Conservation (phyloP, 768 basidiomycete species). For the Scleroderma bovista region DNA sequence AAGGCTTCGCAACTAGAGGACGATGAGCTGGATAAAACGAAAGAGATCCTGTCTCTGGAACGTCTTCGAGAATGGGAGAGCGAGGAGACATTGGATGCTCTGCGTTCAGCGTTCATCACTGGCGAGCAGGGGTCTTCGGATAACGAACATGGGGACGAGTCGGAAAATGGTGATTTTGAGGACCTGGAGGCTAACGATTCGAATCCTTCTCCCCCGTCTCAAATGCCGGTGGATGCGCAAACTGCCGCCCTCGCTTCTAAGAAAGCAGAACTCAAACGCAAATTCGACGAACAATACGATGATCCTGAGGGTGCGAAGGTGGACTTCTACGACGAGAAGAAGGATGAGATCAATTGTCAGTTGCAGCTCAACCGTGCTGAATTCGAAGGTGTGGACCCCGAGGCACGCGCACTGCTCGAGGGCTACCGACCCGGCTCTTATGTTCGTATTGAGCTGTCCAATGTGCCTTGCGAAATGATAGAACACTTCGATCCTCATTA, state of each 20-base stretch:
- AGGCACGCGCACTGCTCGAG: slow-evolving; percentile 78
- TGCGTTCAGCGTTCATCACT: slow-evolving; percentile 88
- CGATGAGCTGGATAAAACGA: slow-evolving; percentile 64
- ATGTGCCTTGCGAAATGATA: slow-evolving; percentile 88
- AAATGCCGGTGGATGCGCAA: slow-evolving; percentile 29
- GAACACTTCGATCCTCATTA: slow-evolving; percentile 89
- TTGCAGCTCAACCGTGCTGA: slow-evolving; percentile 79
- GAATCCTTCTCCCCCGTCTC: neutral
- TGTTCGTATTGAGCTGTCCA: slow-evolving; percentile 81
- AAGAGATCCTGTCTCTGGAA: slow-evolving; percentile 47
- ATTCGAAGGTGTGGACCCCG: slow-evolving; percentile 73
- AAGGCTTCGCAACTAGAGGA: slow-evolving; percentile 32
- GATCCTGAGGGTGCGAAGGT: slow-evolving; percentile 72
- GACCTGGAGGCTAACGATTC: slow-evolving; percentile 31
- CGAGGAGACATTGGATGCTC: slow-evolving; percentile 78
- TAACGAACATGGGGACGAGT: slow-evolving; percentile 33
- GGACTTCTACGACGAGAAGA: slow-evolving; percentile 89
- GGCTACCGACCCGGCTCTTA: slow-evolving; percentile 89
- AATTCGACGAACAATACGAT: slow-evolving; percentile 97
- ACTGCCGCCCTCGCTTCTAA: slow-evolving; percentile 67
- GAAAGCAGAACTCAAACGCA: slow-evolving; percentile 87
- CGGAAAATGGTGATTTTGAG: slow-evolving; percentile 38
- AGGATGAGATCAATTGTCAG: slow-evolving; percentile 86
- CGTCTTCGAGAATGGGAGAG: slow-evolving; percentile 74
- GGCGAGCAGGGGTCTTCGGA: slow-evolving; percentile 40